These are phyloP conservation scores for Xylariaceae sp. DNA, from an alignment of 2,329 filamentous ascomycete genomes.

Conservation along the genomic window DNA sequence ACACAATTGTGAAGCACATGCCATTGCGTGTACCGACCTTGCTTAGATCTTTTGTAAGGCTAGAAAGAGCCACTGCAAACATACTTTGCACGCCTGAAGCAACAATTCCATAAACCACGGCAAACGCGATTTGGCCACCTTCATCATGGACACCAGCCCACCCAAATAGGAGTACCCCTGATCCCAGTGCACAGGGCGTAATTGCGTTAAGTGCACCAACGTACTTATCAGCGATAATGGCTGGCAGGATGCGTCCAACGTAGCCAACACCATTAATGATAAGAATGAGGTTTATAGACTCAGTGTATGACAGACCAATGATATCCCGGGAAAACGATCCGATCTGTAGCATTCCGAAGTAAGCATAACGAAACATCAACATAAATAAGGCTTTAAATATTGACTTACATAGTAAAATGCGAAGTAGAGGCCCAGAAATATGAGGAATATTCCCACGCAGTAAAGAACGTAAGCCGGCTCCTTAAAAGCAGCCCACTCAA, in stretches of 20 bases:
- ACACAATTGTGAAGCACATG: conserved; percentile 21
- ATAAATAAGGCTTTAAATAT: too few species aligned
- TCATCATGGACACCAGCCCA: conserved; percentile 7
- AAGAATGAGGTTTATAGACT: conserved; percentile 15
- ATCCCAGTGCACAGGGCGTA: conserved; percentile 5
- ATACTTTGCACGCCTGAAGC: conserved; percentile 23
- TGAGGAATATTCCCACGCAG: conserved; percentile 14
- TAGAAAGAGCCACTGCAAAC: conserved; percentile 16
- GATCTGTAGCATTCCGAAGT: neutral
- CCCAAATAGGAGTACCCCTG: conserved; percentile 11
- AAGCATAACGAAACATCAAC: too few species aligned
- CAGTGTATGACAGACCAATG: conserved; percentile 1
- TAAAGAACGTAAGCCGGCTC: conserved; percentile 12
- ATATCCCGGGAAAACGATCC: conserved; percentile 10
- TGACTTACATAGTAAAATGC: conserved; percentile 14
- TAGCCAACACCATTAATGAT: conserved; percentile 19
- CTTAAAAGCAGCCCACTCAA: conserved; percentile 13
- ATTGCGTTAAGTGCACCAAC: conserved; percentile 11
- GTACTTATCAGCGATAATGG: conserved; percentile 13
- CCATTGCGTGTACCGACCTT: conserved; percentile 17
- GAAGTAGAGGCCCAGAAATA: conserved; percentile 16
- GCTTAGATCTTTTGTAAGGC: conserved; percentile 24
- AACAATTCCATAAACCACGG: conserved; percentile 17
- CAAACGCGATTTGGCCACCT: conserved; percentile 2
- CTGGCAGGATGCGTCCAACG: conserved; percentile 11